A percentile compares a stretch with the other conserved stretches of the same genome.
phyloP scores from a whole-genome alignment of 164 flowering plant species.

The Magnolia changhungtana region DNA sequence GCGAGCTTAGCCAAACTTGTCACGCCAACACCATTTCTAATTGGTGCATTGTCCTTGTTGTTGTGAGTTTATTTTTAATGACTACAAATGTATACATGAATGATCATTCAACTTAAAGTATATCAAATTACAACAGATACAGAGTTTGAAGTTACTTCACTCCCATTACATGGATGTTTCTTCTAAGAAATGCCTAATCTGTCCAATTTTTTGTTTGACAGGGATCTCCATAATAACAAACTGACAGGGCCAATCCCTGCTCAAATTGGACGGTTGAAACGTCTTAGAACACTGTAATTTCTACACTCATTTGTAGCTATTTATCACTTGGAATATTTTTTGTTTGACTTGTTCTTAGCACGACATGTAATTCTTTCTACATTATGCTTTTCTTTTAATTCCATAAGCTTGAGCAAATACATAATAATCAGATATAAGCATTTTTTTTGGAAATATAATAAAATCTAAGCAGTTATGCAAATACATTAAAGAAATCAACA shows the following conservation, averaged over 20 bases:
- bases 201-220: slow-evolving; percentile 28
- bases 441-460: too few species aligned
- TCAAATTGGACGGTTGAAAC: slow-evolving; percentile 88
- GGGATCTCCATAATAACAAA: slow-evolving; percentile 98
- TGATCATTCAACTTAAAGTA: neutral
- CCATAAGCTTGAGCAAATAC: neutral
- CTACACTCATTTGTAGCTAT: slow-evolving; percentile 3
- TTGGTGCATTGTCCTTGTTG: neutral
- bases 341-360: neutral
- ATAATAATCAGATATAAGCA: neutral
- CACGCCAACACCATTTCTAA: too few species aligned
- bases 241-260: slow-evolving; percentile 96
- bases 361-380: too few species aligned
- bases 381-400: neutral
- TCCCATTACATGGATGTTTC: slow-evolving; percentile 2
- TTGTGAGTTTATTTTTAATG: neutral
- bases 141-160: neutral
- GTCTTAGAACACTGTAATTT: slow-evolving; percentile 70
- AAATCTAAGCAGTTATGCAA: too few species aligned
- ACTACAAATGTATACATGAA: neutral
- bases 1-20: too few species aligned
- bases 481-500: too few species aligned
- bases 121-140: neutral
- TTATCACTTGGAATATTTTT: neutral
- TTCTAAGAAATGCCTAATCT: slow-evolving; percentile 11